phyloP scores from a whole-genome alignment of 2,329 filamentous ascomycete genomes.

The Colletotrichum cordylinicola region DNA sequence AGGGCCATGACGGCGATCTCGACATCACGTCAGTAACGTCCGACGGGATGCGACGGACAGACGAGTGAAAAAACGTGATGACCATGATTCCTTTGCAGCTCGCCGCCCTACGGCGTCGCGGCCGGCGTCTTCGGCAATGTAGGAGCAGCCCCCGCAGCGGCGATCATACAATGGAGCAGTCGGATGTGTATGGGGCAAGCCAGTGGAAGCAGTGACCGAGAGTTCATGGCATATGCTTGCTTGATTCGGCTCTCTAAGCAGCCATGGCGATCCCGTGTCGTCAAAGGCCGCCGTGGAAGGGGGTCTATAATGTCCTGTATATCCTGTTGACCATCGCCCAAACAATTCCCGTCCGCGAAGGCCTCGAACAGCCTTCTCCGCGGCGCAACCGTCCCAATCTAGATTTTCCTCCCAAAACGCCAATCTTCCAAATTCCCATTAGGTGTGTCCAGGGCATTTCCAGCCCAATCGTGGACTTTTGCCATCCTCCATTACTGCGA shows the following conservation, averaged over 20 bases:
- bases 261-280: background rate
- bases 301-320: background rate
- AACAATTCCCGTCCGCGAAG: background rate
- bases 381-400: background rate
- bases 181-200: constrained; percentile 7
- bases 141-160: background rate
- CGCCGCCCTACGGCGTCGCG: background rate
- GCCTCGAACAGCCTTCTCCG: background rate
- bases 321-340: background rate
- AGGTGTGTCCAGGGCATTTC: background rate
- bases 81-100: background rate
- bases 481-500: background rate
- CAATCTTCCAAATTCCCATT: background rate
- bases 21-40: background rate
- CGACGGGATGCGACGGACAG: background rate
- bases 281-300: background rate
- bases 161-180: constrained; percentile 16
- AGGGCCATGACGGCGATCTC: background rate
- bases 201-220: background rate
- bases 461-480: background rate
- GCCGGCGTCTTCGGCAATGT: background rate
- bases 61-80: background rate
- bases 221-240: background rate
- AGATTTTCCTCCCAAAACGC: background rate
- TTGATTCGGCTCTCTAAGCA: background rate